These are phyloP conservation scores for Ogataea methylovora DNA, from an alignment of 805 yeast genomes.

Conservation along the genomic window DNA sequence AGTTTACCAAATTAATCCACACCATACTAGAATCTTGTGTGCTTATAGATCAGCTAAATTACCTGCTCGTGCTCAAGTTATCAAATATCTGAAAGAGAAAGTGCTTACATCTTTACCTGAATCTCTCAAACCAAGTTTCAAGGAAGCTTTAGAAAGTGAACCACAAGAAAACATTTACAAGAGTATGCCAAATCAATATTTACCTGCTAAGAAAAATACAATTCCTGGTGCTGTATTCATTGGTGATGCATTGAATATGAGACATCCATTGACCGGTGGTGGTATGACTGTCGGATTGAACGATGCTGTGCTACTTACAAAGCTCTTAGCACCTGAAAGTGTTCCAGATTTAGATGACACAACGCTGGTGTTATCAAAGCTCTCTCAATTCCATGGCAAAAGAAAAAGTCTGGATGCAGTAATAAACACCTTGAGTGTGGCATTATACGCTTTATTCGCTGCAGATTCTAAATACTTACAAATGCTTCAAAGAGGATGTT, in stretches of 20 bases:
- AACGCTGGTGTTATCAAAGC: constrained; percentile 43
- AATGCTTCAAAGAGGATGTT: constrained; percentile 82
- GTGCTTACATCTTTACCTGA: constrained; percentile 70
- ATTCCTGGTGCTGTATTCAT: constrained; percentile 72
- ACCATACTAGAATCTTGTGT: constrained; percentile 83
- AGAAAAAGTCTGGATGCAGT: constrained; percentile 79
- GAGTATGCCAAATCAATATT: constrained; percentile 90
- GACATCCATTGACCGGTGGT: constrained; percentile 98
- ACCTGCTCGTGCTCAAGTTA: constrained; percentile 54
- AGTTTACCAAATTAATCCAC: constrained; percentile 77
- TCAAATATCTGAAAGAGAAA: constrained; percentile 47
- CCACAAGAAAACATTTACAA: constrained; percentile 44
- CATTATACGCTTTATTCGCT: constrained; percentile 83
- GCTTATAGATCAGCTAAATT: constrained; percentile 70
- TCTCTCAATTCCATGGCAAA: constrained; percentile 64
- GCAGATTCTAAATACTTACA: constrained; percentile 64
- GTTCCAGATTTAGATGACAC: constrained; percentile 54
- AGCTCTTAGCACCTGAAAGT: constrained; percentile 47
- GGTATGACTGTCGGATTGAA: constrained; percentile 97
- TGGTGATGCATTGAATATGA: constrained; percentile 95
- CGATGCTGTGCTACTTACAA: constrained; percentile 68
- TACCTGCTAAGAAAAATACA: constrained; percentile 68
- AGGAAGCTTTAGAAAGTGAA: constrained; percentile 43
- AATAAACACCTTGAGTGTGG: constrained; percentile 83
- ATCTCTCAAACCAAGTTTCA: constrained; percentile 57